Evolutionary conservation across 2,329 filamentous ascomycete genomes (phyloP), one percentile per base, ranked within the genome.

Genomic region (Zymoseptoria pseudotritici): DNA sequence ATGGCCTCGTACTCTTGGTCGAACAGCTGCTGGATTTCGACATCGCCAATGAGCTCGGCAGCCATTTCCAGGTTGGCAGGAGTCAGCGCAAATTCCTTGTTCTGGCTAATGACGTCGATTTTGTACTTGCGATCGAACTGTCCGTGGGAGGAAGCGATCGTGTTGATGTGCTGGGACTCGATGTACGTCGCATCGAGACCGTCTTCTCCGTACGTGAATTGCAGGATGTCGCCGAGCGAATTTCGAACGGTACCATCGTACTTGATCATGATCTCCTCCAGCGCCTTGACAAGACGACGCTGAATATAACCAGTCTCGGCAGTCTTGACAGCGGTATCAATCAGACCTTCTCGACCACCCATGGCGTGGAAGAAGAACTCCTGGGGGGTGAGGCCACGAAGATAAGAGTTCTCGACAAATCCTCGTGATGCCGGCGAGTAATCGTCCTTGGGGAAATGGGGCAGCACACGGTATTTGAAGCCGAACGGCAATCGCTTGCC

Each of bases 301-400:
- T 99, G 95, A 66, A 99, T 99, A 75, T 99, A 99, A 78, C 94
- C 94, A 60, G 95, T 99, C 77, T 99, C 95, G 20, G 94, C 94
- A 66, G 94, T 99, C 83, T 99, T 99, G 78, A 99, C 95, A 66
- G 94, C 94, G 56, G 94, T 99, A 83, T 99, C 94, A 69, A 99
- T 99, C 58, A 99, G 83, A 96, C 94, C 94, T 78, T 99, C 94
- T 80, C 94, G 87, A 91, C 94, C 94, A 82, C 94, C 94, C 94
- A 99, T 99, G 72, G 94, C 94, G 83, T 99, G 94, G 83, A 99
- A 99, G 80, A 97, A 99, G 79, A 99, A 99, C 69, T 99, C 94
- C 0, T 90, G 88, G 0, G 94, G 94, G 0, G 95, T 99, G 61
- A 99, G 79, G 58, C 94, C 94, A 80, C 94, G 90, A 11, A 99